These are phyloP conservation scores for Ilyonectria robusta DNA, from an alignment of 2,329 filamentous ascomycete species.

Conservation along the genomic window DNA sequence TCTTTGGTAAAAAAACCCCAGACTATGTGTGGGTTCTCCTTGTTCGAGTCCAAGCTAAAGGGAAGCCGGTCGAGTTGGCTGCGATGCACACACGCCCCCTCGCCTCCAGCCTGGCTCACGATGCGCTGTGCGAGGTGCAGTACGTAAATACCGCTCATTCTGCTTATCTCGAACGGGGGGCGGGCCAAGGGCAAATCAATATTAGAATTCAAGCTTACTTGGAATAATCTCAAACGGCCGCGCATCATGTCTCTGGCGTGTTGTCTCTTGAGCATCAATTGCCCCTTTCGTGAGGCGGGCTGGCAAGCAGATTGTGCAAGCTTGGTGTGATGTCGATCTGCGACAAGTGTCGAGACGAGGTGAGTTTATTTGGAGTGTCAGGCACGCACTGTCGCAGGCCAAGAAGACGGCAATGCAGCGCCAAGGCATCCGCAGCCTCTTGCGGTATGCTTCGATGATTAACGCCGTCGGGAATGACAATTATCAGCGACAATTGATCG, in stretches of 20 bases:
- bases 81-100: conserved; percentile 7
- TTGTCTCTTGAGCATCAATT: conserved; percentile 16
- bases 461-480: conserved; percentile 17
- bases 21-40: conserved; percentile 14
- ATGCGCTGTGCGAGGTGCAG: conserved; percentile 22
- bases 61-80: neutral
- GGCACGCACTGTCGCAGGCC: conserved; percentile 23
- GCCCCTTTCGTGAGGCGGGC: conserved; percentile 8
- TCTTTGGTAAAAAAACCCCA: conserved; percentile 2
- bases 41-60: conserved; percentile 11
- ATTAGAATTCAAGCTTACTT: conserved; percentile 50
- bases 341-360: conserved; percentile 14
- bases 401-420: neutral
- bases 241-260: conserved; percentile 43
- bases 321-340: conserved; percentile 22
- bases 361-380: conserved; percentile 23
- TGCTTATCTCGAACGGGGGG: conserved; percentile 39
- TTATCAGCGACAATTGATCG: conserved; percentile 16
- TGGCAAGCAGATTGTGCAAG: conserved; percentile 9
- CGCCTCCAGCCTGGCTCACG: conserved; percentile 10
- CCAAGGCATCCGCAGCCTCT: conserved; percentile 2
- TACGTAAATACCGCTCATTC: conserved; percentile 29
- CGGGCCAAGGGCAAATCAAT: conserved; percentile 34
- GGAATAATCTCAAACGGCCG: conserved; percentile 45
- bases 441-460: conserved; percentile 9